Base-by-base conservation (phyloP, 1,284 basidiomycete genomes). In the Austroboletus novae-zelandiae region DNA sequence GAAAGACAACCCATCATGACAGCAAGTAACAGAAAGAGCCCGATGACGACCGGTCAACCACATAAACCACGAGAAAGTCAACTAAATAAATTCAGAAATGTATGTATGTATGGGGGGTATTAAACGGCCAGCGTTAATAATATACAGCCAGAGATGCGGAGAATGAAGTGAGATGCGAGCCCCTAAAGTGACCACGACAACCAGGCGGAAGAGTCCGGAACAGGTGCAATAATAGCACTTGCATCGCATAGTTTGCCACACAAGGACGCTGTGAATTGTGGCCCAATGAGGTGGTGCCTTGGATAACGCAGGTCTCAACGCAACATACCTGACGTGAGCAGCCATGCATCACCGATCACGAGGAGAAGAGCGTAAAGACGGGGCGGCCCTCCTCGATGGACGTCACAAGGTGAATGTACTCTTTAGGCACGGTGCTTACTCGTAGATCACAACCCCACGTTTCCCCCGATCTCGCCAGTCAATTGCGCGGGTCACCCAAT, bases 401-500 rank as follows among this genome's bases (percentile, higher is more conserved):
- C 23, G 51, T 61, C 37, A 64, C 39, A 55, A 53, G 29, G 23
- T 23, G 49, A 51, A 54, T 41, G 25, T 9, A 40, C 25, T 25
- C 14, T 20, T 29, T 36, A 31, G 48, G 35, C 29, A 53, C 23
- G 39, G 45, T 3, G 51, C 61, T 67, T 52, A 64, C 57, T 67
- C 63, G 30, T 55, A 59, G 39, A 55, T 40, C 17, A 51, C 44
- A 43, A 48, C 32, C 40, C 53, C 60, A 40, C 61, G 65, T 30
- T 60, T 60, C 30, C 64, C 64, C 29, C 60, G 64, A 5, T 73
- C 67, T 44, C 75, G 66, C 59, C 71, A 71, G 30, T 76, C 75
- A 23, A 92, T 67, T 3, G 89, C 88, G 10, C 68, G 69, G 14
- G 71, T 72, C 10, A 94, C 89, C 94, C 94, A 97, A 6, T 74